These are phyloP conservation scores for Mycena sp. DNA, from an alignment of 1,284 basidiomycete genomes.

Conservation along the genomic window DNA sequence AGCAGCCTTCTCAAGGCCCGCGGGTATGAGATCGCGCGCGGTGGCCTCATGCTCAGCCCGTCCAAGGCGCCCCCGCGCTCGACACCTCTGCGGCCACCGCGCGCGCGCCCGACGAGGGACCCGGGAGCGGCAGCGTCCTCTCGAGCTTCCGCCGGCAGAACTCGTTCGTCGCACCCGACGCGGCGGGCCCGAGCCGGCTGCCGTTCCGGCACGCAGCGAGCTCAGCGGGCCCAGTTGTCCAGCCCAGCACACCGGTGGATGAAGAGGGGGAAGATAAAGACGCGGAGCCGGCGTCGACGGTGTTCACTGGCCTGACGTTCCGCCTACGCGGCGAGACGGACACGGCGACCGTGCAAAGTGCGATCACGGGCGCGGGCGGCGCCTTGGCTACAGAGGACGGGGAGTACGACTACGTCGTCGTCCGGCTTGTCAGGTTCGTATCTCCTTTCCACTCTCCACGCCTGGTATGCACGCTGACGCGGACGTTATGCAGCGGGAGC, in stretches of 20 bases:
- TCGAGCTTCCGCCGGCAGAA: conserved; percentile 64
- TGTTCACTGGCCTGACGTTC: conserved; percentile 67
- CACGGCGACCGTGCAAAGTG: conserved; percentile 59
- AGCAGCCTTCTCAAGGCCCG: conserved; percentile 67
- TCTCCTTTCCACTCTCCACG: conserved; percentile 1
- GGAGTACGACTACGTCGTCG: conserved; percentile 67
- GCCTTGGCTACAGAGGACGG: conserved; percentile 51
- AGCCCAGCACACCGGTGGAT: too few relatives aligned
- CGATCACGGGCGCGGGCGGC: conserved; percentile 69
- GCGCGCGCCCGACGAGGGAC: conserved; percentile 32
- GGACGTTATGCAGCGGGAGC: conserved; percentile 59
- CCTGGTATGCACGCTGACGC: background rate
- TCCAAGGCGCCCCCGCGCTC: conserved; percentile 21
- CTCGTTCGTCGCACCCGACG: conserved; percentile 56
- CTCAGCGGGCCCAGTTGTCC: too few relatives aligned
- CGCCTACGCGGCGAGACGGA: conserved; percentile 72
- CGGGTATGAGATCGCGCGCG: conserved; percentile 61
- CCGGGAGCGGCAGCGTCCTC: conserved; percentile 60
- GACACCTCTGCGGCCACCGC: too few relatives aligned
- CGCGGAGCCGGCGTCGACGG: conserved; percentile 19
- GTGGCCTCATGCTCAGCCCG: conserved; percentile 25
- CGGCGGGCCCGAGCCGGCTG: conserved; percentile 44
- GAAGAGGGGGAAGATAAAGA: too few relatives aligned
- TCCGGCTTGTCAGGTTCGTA: conserved; percentile 73
- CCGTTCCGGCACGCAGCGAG: conserved; percentile 59